These are phyloP conservation scores for Rhytidiadelphus loreus DNA, from an alignment of 225 moss, liverwort and hornwort genomes.

Conservation along the genomic window DNA sequence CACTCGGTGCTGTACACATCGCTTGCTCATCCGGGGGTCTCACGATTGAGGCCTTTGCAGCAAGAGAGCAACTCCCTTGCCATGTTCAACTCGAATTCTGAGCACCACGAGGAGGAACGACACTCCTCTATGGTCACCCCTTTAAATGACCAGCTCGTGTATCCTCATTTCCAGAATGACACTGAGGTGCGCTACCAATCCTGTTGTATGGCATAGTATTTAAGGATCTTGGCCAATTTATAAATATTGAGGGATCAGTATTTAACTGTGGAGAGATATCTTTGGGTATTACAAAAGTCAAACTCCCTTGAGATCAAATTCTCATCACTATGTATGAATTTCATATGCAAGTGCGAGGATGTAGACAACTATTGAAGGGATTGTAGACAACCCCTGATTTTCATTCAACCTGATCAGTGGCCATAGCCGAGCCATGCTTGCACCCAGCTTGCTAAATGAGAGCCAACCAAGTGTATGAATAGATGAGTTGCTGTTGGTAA, in stretches of 20 bases:
- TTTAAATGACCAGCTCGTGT: slow-evolving; percentile 12
- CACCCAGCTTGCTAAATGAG: not conserved
- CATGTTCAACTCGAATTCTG: not conserved
- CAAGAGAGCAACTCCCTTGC: not conserved
- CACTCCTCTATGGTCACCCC: not conserved
- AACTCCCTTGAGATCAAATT: not conserved
- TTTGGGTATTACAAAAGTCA: not conserved
- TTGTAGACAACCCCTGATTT: not conserved
- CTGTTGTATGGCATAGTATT: not conserved
- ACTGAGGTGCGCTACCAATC: slow-evolving; percentile 8
- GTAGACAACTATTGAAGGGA: not conserved
- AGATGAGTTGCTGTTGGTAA: not conserved
- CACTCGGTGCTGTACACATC: slow-evolving; percentile 13
- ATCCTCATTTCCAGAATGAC: slow-evolving; percentile 8
- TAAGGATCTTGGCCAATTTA: not conserved
- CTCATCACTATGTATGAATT: not conserved
- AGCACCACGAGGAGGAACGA: slow-evolving; percentile 11
- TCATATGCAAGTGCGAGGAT: not conserved
- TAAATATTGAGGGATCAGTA: not conserved
- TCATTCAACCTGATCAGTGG: not conserved
- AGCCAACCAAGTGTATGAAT: not conserved
- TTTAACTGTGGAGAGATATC: not conserved
- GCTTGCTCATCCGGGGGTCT: slow-evolving; percentile 13
- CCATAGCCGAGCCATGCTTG: not conserved
- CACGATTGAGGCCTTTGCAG: slow-evolving; percentile 4